Evolutionary conservation across 176 grass and related monocot species (phyloP).

Genomic region (Avena insularis): DNA sequence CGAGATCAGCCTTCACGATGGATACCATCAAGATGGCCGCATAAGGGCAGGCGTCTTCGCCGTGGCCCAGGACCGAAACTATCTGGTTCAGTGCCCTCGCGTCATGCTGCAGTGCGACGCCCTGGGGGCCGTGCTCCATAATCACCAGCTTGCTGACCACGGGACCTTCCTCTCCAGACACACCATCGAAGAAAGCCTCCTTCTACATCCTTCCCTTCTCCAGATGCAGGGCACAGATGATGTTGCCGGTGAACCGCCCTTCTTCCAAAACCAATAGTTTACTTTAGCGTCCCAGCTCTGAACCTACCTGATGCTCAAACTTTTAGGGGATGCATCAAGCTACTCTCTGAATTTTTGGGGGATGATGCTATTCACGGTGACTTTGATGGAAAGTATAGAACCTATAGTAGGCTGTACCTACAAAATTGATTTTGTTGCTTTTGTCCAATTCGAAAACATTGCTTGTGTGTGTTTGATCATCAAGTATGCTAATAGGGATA

Average conservation of each 20-base stretch:
- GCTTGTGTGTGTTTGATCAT: neutral
- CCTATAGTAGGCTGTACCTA: neutral
- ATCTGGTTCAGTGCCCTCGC: neutral
- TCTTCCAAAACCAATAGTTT: neutral
- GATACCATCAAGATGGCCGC: neutral
- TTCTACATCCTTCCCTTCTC: neutral
- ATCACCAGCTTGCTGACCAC: neutral
- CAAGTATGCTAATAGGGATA: neutral
- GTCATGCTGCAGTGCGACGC: neutral
- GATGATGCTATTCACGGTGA: neutral
- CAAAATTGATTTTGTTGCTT: neutral
- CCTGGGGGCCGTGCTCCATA: neutral
- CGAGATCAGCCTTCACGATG: neutral
- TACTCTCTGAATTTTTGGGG: neutral
- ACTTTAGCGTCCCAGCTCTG: neutral
- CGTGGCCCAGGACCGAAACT: neutral
- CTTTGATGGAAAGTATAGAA: neutral
- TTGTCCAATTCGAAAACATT: neutral
- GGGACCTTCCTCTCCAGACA: neutral
- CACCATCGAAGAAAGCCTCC: neutral
- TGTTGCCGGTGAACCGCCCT: neutral
- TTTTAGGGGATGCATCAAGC: neutral
- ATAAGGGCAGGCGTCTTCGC: neutral
- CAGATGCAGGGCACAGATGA: neutral
- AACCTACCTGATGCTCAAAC: neutral